Conservation (phyloP, 371 early-diverging fungal species). For the Syncephalis plumigaleata region DNA sequence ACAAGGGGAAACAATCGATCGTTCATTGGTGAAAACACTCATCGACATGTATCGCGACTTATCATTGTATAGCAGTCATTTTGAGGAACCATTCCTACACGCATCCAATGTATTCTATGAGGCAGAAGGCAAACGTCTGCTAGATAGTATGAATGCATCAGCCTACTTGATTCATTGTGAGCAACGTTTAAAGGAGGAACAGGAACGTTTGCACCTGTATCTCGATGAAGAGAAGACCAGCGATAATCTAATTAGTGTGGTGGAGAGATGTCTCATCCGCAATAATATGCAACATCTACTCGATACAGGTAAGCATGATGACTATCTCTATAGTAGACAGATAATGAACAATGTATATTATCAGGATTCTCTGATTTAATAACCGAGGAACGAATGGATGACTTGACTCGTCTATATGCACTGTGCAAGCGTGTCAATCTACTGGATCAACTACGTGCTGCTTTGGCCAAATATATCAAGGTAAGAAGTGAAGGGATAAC, state of each 20-base stretch:
- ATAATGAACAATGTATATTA: neutral
- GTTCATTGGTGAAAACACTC: slow-evolving; percentile 34
- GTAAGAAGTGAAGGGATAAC: slow-evolving; percentile 10
- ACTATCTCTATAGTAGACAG: neutral
- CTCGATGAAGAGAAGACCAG: slow-evolving; percentile 46
- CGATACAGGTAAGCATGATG: slow-evolving; percentile 47
- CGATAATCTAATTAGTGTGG: slow-evolving; percentile 26
- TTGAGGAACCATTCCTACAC: slow-evolving; percentile 46
- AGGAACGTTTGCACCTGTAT: slow-evolving; percentile 40
- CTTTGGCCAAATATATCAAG: slow-evolving; percentile 23
- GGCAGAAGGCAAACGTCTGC: slow-evolving; percentile 32
- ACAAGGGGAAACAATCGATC: slow-evolving; percentile 30
- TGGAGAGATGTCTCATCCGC: slow-evolving; percentile 41
- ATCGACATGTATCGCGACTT: slow-evolving; percentile 68
- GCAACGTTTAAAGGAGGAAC: slow-evolving; percentile 43
- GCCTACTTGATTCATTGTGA: slow-evolving; percentile 42
- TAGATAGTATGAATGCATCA: slow-evolving; percentile 24
- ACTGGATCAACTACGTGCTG: slow-evolving; percentile 13
- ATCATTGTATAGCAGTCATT: slow-evolving; percentile 37
- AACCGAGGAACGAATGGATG: slow-evolving; percentile 25
- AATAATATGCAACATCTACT: slow-evolving; percentile 37
- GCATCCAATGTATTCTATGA: slow-evolving; percentile 45
- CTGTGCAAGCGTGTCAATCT: slow-evolving; percentile 25
- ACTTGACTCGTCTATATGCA: slow-evolving; percentile 35
- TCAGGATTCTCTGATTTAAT: slow-evolving; percentile 57